Evolutionary conservation across 2,329 filamentous ascomycete species (phyloP).

Genomic region (Tolypocladium guangdongense): DNA sequence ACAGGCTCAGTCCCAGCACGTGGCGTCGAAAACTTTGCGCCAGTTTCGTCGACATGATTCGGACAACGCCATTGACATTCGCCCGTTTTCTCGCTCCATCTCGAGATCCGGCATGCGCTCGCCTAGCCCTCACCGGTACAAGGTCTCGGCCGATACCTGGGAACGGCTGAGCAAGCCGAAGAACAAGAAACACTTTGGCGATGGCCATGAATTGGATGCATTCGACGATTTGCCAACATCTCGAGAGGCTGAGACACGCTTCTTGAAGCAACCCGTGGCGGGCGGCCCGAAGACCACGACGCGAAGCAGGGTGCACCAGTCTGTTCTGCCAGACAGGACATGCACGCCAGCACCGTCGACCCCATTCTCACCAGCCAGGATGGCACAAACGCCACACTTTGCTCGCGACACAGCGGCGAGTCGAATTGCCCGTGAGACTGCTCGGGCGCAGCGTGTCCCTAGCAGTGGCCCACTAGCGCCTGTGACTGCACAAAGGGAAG

Average conservation of each 20-base stretch:
- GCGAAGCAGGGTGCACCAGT: slow-evolving; percentile 46
- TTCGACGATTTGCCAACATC: slow-evolving; percentile 96
- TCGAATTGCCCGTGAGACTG: slow-evolving; percentile 52
- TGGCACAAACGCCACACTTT: slow-evolving; percentile 48
- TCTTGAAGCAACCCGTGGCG: slow-evolving; percentile 65
- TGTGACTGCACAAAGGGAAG: slow-evolving; percentile 42
- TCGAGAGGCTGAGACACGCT: slow-evolving; percentile 68
- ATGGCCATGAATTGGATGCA: slow-evolving; percentile 81
- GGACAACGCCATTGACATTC: slow-evolving; percentile 51
- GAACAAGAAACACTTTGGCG: slow-evolving; percentile 56
- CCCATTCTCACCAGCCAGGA: slow-evolving; percentile 45
- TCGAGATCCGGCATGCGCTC: slow-evolving; percentile 49
- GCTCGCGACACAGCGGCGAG: slow-evolving; percentile 56
- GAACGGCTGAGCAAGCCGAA: slow-evolving; percentile 63
- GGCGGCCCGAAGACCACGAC: slow-evolving; percentile 54
- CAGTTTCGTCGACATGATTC: slow-evolving; percentile 74
- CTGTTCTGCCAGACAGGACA: slow-evolving; percentile 41
- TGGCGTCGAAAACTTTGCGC: slow-evolving; percentile 58
- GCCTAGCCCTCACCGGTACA: slow-evolving; percentile 44
- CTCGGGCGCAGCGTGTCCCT: slow-evolving; percentile 47
- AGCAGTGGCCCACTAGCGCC: slow-evolving; percentile 42
- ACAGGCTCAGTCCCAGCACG: slow-evolving; percentile 66
- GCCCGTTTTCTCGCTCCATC: slow-evolving; percentile 45
- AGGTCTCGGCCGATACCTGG: slow-evolving; percentile 38
- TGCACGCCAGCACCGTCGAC: slow-evolving; percentile 41